Conservation (phyloP, 2,329 filamentous ascomycete genomes). For the Eutypa lata region DNA sequence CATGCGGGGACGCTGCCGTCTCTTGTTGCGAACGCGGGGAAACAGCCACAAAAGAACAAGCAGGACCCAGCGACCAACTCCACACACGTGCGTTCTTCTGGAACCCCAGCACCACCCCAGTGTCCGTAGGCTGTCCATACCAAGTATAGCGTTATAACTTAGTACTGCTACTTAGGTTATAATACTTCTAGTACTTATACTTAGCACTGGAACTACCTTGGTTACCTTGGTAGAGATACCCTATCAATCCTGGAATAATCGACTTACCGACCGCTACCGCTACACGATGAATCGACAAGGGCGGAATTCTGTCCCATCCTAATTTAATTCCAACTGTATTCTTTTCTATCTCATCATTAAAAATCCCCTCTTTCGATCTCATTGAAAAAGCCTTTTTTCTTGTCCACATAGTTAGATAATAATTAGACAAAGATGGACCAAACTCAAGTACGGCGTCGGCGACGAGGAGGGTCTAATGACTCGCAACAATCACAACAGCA, state of each 20-base stretch:
- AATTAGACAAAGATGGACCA: conserved; percentile 21
- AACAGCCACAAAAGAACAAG: not conserved
- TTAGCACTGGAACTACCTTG: no score
- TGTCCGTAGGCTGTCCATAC: not conserved
- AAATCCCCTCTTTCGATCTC: not conserved
- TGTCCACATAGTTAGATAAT: not conserved
- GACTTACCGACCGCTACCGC: not conserved
- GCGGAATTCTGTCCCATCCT: not conserved
- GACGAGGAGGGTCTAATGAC: conserved; percentile 26
- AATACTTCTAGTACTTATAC: no score
- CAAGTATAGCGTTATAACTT: not conserved
- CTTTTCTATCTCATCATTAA: not conserved
- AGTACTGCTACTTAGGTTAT: no score
- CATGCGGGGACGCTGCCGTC: not conserved
- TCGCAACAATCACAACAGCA: conserved; percentile 1
- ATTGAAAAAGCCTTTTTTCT: not conserved
- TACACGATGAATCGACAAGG: not conserved
- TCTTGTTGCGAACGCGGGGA: not conserved
- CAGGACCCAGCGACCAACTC: not conserved
- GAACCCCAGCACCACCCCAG: not conserved
- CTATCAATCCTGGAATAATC: not conserved
- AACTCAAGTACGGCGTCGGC: conserved; percentile 25
- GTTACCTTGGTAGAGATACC: not conserved
- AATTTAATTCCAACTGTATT: not conserved
- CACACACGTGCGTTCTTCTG: conserved; percentile 1